A percentile compares a stretch with the other conserved stretches of the same genome.
Evolutionary conservation across 2,329 filamentous ascomycete genomes (phyloP).

Genomic region (Ceratocystis albifundus): DNA sequence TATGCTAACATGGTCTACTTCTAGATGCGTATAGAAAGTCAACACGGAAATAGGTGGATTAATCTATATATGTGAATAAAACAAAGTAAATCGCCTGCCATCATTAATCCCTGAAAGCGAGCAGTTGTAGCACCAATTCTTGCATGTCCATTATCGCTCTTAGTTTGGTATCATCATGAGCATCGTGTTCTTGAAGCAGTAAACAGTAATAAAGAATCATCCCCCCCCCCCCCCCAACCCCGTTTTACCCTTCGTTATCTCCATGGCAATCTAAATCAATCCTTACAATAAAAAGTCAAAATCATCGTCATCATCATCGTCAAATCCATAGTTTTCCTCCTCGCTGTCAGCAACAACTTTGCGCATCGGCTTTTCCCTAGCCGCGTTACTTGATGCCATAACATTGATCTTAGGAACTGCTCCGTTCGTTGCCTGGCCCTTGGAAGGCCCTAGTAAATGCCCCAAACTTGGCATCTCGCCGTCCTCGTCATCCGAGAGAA

Average conservation of each 20-base stretch:
- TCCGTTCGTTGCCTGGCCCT: neutral
- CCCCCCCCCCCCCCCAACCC: too few species aligned
- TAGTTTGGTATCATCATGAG: neutral
- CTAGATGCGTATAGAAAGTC: neutral
- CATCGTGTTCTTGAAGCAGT: neutral
- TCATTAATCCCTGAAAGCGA: too few species aligned
- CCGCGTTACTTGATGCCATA: neutral
- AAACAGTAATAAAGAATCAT: neutral
- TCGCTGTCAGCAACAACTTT: slow-evolving; percentile 14
- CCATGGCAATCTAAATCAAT: neutral
- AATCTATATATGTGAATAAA: neutral
- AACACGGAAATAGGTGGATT: neutral
- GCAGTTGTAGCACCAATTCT: too few species aligned
- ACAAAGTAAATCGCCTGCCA: neutral
- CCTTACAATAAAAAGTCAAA: slow-evolving; percentile 15
- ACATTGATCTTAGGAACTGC: neutral
- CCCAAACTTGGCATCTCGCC: slow-evolving; percentile 11
- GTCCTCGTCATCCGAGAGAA: neutral
- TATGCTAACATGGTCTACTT: neutral
- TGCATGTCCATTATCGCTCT: neutral
- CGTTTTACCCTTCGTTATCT: neutral
- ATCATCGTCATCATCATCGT: slow-evolving; percentile 17
- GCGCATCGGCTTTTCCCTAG: neutral
- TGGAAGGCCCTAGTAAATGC: neutral
- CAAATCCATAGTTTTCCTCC: slow-evolving; percentile 20